A percentile compares a stretch with the other conserved stretches of the same genome.
Evolutionary conservation across 768 basidiomycete species (phyloP).

Genomic region (Cyclocybe aegerita): DNA sequence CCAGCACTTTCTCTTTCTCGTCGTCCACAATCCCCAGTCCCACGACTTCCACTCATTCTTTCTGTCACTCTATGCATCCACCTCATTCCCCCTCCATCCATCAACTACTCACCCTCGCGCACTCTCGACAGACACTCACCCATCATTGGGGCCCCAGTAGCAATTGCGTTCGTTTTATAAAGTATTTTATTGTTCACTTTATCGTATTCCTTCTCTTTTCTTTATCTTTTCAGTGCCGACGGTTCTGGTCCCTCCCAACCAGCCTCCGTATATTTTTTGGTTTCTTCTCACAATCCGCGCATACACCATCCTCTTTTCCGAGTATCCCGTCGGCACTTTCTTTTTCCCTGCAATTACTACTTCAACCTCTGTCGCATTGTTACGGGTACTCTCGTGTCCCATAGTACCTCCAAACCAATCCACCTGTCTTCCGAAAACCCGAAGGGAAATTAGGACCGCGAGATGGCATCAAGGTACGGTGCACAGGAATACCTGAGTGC

Average conservation of each 20-base stretch:
- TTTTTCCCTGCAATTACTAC: slow-evolving; percentile 14
- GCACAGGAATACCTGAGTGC: no score
- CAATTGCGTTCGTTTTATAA: slow-evolving; percentile 57
- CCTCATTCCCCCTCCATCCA: slow-evolving; percentile 49
- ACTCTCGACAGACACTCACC: slow-evolving; percentile 47
- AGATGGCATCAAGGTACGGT: slow-evolving; percentile 5
- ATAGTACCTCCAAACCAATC: slow-evolving; percentile 20
- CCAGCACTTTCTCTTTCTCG: slow-evolving; percentile 21
- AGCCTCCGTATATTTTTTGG: slow-evolving; percentile 34
- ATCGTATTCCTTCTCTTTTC: slow-evolving; percentile 50
- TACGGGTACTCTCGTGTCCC: slow-evolving; percentile 24
- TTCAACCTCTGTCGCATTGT: slow-evolving; percentile 24
- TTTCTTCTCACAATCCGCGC: slow-evolving; percentile 15
- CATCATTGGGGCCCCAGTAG: slow-evolving; percentile 19
- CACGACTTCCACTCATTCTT: slow-evolving; percentile 41
- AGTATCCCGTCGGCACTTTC: slow-evolving; percentile 17
- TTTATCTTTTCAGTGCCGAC: slow-evolving; percentile 34
- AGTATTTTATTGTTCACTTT: slow-evolving; percentile 87
- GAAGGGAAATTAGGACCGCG: neutral
- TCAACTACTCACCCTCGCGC: slow-evolving; percentile 37
- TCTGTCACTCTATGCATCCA: slow-evolving; percentile 59
- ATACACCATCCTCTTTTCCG: slow-evolving; percentile 11
- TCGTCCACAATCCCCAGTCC: slow-evolving; percentile 38
- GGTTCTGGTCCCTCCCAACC: slow-evolving; percentile 28
- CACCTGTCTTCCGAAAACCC: slow-evolving; percentile 12